These are phyloP conservation scores for Erysimum cheiranthoides DNA, from an alignment of 345 rosid genomes.

Conservation along the genomic window DNA sequence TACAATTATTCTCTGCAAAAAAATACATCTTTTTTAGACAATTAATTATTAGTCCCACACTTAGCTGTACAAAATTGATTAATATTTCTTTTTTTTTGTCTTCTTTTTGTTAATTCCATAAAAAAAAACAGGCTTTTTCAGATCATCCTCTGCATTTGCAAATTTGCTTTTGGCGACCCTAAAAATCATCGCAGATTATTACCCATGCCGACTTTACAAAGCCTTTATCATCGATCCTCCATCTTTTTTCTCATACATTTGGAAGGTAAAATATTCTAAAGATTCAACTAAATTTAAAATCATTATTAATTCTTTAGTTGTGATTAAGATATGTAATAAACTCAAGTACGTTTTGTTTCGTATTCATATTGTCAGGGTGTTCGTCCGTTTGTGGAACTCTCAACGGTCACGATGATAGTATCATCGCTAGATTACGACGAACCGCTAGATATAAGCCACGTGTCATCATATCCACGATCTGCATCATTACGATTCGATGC, in stretches of 20 bases:
- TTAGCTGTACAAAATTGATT: conserved; percentile 18
- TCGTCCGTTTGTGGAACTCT: conserved; percentile 86
- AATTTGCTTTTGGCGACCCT: conserved; percentile 73
- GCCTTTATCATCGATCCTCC: conserved; percentile 97
- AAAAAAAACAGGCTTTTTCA: conserved; percentile 76
- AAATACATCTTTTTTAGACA: conserved; percentile 24
- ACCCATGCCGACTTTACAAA: conserved; percentile 81
- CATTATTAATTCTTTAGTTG: neutral
- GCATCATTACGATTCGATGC: conserved; percentile 82
- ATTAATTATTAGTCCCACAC: conserved; percentile 34
- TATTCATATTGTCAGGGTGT: conserved; percentile 63
- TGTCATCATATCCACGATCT: conserved; percentile 59
- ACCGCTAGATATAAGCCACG: conserved; percentile 64
- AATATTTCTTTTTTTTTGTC: conserved; percentile 32
- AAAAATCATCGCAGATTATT: conserved; percentile 77
- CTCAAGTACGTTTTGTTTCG: neutral
- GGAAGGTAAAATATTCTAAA: conserved; percentile 67
- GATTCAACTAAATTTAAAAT: neutral
- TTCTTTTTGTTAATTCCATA: neutral
- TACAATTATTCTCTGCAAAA: conserved; percentile 42
- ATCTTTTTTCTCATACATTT: conserved; percentile 80
- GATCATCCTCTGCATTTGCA: conserved; percentile 92
- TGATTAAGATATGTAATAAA: neutral
- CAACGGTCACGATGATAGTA: conserved; percentile 65
- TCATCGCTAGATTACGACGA: conserved; percentile 81